These are phyloP conservation scores for Acrocalymma vagum DNA, from an alignment of 2,329 filamentous ascomycete species.

Conservation along the genomic window DNA sequence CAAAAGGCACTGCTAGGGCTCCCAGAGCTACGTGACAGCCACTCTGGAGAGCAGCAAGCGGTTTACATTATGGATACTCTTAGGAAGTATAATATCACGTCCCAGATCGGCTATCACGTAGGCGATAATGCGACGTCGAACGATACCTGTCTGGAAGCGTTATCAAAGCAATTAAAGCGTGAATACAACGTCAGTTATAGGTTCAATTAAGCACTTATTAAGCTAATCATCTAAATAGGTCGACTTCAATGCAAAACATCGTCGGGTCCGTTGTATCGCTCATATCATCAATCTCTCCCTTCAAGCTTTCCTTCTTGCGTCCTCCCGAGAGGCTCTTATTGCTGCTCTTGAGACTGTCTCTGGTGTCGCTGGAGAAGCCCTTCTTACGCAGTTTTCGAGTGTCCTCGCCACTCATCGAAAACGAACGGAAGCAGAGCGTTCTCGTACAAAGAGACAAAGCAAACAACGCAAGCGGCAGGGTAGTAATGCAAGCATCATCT, in stretches of 20 bases:
- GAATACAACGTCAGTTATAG: too few species aligned
- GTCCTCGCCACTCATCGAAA: slow-evolving; percentile 2
- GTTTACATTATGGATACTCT: slow-evolving; percentile 1
- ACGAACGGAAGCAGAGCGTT: not conserved
- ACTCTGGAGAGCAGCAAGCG: slow-evolving; percentile 7
- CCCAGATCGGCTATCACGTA: slow-evolving; percentile 5
- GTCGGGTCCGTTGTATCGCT: slow-evolving; percentile 4
- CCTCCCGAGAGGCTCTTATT: slow-evolving; percentile 7
- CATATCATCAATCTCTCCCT: slow-evolving; percentile 13
- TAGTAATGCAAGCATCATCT: too few species aligned
- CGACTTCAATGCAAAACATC: slow-evolving; percentile 2
- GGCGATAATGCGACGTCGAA: slow-evolving; percentile 12
- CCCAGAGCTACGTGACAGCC: slow-evolving; percentile 1
- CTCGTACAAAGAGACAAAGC: too few species aligned
- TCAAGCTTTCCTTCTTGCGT: slow-evolving; percentile 9
- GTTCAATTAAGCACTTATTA: too few species aligned
- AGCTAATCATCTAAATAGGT: slow-evolving; percentile 4
- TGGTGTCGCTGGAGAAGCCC: slow-evolving; percentile 1
- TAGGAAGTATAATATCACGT: slow-evolving; percentile 5
- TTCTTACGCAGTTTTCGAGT: slow-evolving; percentile 6
- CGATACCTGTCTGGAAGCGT: slow-evolving; percentile 2
- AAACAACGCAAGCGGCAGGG: too few species aligned
- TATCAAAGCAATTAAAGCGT: too few species aligned
- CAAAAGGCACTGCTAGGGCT: slow-evolving; percentile 12
- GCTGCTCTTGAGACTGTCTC: slow-evolving; percentile 4